These are phyloP conservation scores for Wakefieldia striispora DNA, from an alignment of 768 basidiomycete species.

Conservation along the genomic window DNA sequence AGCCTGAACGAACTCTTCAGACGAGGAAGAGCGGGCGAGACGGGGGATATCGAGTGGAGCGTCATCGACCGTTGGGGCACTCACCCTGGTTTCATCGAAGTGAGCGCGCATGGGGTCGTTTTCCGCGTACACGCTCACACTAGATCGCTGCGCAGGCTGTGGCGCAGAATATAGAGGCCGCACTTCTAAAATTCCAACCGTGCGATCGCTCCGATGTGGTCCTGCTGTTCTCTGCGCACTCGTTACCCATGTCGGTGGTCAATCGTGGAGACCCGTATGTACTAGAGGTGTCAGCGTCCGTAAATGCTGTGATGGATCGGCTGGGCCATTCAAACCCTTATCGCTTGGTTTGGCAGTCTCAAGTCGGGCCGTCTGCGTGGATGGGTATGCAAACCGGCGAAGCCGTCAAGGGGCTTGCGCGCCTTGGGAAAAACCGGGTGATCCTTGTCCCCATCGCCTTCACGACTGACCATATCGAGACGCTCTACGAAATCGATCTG, in stretches of 20 bases:
- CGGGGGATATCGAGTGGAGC: slow-evolving; percentile 84
- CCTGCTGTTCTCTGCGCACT: slow-evolving; percentile 95
- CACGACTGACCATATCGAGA: slow-evolving; percentile 99
- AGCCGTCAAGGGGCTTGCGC: slow-evolving; percentile 83
- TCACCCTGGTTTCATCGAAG: slow-evolving; percentile 92
- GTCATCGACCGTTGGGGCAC: slow-evolving; percentile 99
- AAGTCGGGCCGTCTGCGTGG: slow-evolving; percentile 97
- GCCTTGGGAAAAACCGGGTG: slow-evolving; percentile 70
- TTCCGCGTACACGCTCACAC: background rate
- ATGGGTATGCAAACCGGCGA: slow-evolving; percentile 96
- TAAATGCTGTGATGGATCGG: slow-evolving; percentile 89
- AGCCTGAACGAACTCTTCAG: slow-evolving; percentile 91
- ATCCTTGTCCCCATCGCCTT: slow-evolving; percentile 95
- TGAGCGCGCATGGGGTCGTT: slow-evolving; percentile 34
- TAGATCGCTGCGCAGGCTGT: slow-evolving; percentile 60
- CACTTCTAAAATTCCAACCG: slow-evolving; percentile 75
- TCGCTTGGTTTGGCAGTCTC: slow-evolving; percentile 95
- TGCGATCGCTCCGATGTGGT: slow-evolving; percentile 72
- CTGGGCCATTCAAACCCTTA: slow-evolving; percentile 80
- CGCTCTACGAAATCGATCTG: slow-evolving; percentile 91
- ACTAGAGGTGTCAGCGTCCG: slow-evolving; percentile 91
- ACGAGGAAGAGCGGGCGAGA: slow-evolving; percentile 56
- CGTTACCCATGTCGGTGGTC: slow-evolving; percentile 95
- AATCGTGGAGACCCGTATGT: slow-evolving; percentile 99
- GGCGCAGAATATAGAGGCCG: slow-evolving; percentile 81